These are phyloP conservation scores for Epichloe elymi DNA, from an alignment of 2,329 filamentous ascomycete genomes.

Conservation along the genomic window DNA sequence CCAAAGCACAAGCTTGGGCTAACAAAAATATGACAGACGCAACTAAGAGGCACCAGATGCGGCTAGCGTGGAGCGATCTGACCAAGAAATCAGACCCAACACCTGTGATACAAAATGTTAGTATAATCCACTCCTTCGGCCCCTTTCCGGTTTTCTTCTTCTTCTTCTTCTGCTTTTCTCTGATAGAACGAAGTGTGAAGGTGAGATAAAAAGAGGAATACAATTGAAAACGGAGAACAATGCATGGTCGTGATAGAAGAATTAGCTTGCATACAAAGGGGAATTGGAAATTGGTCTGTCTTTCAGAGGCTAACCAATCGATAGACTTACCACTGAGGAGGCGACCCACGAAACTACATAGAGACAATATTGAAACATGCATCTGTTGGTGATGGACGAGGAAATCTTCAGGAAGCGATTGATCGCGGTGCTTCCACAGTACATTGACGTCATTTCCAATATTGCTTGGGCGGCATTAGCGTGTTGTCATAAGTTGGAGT, in stretches of 20 bases:
- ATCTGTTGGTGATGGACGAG: constrained; percentile 73
- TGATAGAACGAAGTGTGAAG: not conserved
- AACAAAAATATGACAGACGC: constrained; percentile 66
- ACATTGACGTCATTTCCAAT: constrained; percentile 84
- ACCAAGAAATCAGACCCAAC: constrained; percentile 86
- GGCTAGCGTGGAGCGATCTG: constrained; percentile 64
- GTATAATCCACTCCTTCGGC: not conserved
- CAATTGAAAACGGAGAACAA: not conserved
- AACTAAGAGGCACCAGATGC: constrained; percentile 80
- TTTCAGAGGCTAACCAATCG: not conserved
- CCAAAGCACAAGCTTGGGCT: constrained; percentile 66
- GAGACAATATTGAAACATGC: constrained; percentile 87
- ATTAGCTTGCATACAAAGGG: not conserved
- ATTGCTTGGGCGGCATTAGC: constrained; percentile 45
- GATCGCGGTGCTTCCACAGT: constrained; percentile 77
- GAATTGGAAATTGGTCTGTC: not conserved
- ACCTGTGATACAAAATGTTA: constrained; percentile 30
- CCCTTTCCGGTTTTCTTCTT: not conserved
- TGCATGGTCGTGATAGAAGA: not conserved
- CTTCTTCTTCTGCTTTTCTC: not conserved
- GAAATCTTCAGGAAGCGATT: constrained; percentile 56
- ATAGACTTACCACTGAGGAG: constrained; percentile 52
- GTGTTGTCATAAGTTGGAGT: not conserved
- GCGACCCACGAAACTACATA: constrained; percentile 74
- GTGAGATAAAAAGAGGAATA: not conserved